phyloP scores from a whole-genome alignment of 1,284 basidiomycete species.

The Wolfiporia cocos region DNA sequence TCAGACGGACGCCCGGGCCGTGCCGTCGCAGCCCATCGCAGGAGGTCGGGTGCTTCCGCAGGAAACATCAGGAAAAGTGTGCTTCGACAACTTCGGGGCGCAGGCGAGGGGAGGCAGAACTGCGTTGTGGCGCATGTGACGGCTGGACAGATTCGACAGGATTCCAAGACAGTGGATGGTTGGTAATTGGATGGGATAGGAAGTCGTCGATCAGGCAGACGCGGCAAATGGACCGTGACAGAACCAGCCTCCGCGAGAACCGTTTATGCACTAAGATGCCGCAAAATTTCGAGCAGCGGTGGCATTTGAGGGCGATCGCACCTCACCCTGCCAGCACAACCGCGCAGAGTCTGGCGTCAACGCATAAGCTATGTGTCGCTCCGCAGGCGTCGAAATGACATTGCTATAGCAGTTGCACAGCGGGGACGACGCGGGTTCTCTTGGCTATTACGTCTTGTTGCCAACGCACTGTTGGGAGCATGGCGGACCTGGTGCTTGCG shows the following conservation, averaged over 20 bases:
- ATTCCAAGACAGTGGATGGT: conserved; percentile 8
- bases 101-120: too few species aligned
- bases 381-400: too few species aligned
- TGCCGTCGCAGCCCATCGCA: conserved; percentile 11
- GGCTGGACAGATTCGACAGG: conserved; percentile 8
- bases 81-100: not conserved
- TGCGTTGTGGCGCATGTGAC: conserved; percentile 16
- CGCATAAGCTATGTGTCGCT: too few species aligned
- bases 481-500: too few species aligned
- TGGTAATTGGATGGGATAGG: conserved; percentile 7
- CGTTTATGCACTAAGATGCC: too few species aligned
- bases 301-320: too few species aligned
- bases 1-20: conserved; percentile 18
- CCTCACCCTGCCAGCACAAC: too few species aligned
- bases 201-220: conserved; percentile 17
- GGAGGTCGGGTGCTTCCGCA: conserved; percentile 16
- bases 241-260: too few species aligned
- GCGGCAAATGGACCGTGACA: conserved; percentile 10
- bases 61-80: conserved; percentile 18
- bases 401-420: too few species aligned
- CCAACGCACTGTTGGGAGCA: too few species aligned
- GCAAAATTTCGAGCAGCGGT: too few species aligned
- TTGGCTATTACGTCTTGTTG: not conserved
- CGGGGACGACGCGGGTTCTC: not conserved
- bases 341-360: too few species aligned